These are phyloP conservation scores for Dalbergia cochinchinensis DNA, from an alignment of 306 rosid species.

Conservation along the genomic window DNA sequence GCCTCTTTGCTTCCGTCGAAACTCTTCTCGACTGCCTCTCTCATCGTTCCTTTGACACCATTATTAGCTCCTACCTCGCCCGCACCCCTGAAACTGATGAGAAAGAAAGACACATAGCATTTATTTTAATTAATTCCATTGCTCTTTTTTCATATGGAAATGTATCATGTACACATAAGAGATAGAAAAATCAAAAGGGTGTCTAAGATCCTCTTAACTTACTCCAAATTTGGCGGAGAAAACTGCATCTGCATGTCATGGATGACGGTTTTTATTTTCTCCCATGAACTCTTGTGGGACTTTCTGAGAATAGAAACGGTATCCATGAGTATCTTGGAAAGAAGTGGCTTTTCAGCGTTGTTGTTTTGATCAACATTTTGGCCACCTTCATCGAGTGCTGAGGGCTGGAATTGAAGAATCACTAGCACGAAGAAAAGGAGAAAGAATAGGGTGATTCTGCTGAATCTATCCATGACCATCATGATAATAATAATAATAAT, in stretches of 20 bases:
- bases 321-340: conserved; percentile 50
- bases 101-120: background rate
- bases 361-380: conserved; percentile 41
- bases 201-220: conserved; percentile 31
- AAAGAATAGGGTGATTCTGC: conserved; percentile 48
- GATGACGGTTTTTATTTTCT: conserved; percentile 56
- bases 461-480: conserved; percentile 57
- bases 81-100: conserved; percentile 57
- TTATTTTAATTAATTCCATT: background rate
- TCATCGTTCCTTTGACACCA: conserved; percentile 35
- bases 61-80: conserved; percentile 5
- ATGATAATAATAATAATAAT: background rate
- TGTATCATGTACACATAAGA: background rate
- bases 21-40: conserved; percentile 63
- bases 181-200: background rate
- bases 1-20: conserved; percentile 62
- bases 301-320: conserved; percentile 55
- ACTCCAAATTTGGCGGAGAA: conserved; percentile 69
- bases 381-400: conserved; percentile 50
- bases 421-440: conserved; percentile 50
- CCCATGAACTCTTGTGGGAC: conserved; percentile 65
- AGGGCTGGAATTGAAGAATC: conserved; percentile 50
- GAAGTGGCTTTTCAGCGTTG: conserved; percentile 48
- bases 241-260: conserved; percentile 62
- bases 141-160: background rate